Conservation (phyloP, 805 yeast species). For the Nakazawaea siamensis region DNA sequence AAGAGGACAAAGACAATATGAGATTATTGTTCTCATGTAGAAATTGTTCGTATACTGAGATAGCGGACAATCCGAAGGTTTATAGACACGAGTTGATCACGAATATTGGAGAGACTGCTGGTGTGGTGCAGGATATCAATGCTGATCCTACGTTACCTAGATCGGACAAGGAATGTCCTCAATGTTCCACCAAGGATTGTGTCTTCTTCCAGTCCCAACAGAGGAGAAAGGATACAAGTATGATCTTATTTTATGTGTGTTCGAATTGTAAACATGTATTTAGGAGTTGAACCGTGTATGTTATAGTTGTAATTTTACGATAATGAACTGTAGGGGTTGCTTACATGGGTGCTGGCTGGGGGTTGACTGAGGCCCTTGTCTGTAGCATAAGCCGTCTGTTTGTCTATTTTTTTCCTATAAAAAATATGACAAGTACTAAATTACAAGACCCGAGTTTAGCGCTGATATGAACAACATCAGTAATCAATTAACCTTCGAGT, state of each 20-base stretch:
- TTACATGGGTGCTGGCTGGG: too few relatives aligned
- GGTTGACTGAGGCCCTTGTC: too few relatives aligned
- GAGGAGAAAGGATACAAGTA: constrained; percentile 87
- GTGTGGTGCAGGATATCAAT: constrained; percentile 93
- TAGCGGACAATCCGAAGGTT: constrained; percentile 81
- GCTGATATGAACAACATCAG: constrained; percentile 19
- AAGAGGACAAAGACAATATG: constrained; percentile 79
- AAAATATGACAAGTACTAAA: too few relatives aligned
- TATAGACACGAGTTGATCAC: constrained; percentile 90
- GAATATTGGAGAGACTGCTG: constrained; percentile 92
- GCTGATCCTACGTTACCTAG: constrained; percentile 97
- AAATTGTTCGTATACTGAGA: constrained; percentile 88
- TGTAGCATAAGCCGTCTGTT: too few relatives aligned
- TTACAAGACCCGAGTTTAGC: too few relatives aligned
- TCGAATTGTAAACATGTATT: constrained; percentile 75
- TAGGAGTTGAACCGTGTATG: constrained; percentile 19
- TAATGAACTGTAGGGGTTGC: not conserved
- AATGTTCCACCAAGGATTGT: constrained; percentile 80
- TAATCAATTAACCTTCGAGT: constrained; percentile 46
- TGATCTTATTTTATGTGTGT: constrained; percentile 93
- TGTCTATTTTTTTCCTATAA: too few relatives aligned
- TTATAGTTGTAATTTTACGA: not conserved
- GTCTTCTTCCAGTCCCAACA: constrained; percentile 97
- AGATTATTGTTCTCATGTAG: constrained; percentile 85
- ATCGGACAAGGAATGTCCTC: constrained; percentile 88